A percentile compares a stretch with the other conserved stretches of the same genome.
phyloP scores from a whole-genome alignment of 1,139 yeast species.

The Candida pseudoviswanathii region DNA sequence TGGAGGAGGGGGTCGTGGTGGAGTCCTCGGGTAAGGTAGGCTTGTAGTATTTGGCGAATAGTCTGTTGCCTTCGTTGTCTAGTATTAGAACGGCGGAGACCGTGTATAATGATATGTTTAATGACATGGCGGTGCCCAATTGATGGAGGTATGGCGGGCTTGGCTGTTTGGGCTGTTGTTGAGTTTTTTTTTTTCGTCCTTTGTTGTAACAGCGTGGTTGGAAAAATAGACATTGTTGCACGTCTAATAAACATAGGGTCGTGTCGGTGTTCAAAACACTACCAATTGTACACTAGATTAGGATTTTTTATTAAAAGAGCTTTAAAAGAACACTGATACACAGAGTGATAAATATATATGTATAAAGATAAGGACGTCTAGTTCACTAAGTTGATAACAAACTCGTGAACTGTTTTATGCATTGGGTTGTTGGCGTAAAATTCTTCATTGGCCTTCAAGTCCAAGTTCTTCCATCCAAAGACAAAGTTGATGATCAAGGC shows the following conservation, averaged over 20 bases:
- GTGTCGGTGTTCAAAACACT: no score
- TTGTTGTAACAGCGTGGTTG: conserved; percentile 1
- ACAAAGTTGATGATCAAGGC: conserved; percentile 74
- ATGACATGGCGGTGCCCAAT: conserved; percentile 39
- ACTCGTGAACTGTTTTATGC: conserved; percentile 40
- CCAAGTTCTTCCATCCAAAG: conserved; percentile 55
- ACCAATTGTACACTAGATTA: no score
- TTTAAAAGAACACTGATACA: neutral
- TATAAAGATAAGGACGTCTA: conserved; percentile 1
- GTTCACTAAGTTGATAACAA: conserved; percentile 21
- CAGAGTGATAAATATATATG: neutral
- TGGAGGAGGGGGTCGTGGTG: no score
- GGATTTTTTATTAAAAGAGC: no score
- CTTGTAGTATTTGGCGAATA: conserved; percentile 82
- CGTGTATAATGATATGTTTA: conserved; percentile 73
- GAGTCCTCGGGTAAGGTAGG: conserved; percentile 26
- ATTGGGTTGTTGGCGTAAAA: conserved; percentile 36
- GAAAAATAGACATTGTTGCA: neutral
- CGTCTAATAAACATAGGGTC: no score
- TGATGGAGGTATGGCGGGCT: no score
- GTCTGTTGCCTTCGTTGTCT: conserved; percentile 79
- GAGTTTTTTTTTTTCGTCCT: neutral
- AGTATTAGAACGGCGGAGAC: conserved; percentile 76
- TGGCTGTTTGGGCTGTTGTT: neutral
- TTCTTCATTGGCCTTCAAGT: conserved; percentile 19